phyloP scores from a whole-genome alignment of 768 basidiomycete species.

The Mycena maculata region DNA sequence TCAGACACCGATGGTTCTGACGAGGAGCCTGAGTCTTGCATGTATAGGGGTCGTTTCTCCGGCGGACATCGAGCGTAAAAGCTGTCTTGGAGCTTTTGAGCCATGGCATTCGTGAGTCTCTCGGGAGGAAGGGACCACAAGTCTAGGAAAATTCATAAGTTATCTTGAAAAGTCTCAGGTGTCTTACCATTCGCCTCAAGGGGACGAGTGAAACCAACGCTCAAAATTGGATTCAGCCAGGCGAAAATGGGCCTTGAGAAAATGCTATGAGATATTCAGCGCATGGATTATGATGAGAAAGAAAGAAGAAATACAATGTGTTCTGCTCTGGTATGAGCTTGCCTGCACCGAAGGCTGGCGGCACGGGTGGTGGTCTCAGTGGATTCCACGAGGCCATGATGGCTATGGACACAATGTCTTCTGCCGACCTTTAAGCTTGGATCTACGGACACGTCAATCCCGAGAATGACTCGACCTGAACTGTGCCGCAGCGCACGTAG shows the following conservation, averaged over 20 bases:
- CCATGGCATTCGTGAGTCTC: conserved; percentile 47
- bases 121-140: conserved; percentile 57
- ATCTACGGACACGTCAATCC: conserved; percentile 6
- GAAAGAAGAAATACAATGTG: conserved; percentile 25
- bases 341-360: conserved; percentile 31
- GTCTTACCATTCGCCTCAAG: conserved; percentile 59
- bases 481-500: conserved; percentile 12
- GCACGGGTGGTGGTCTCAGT: conserved; percentile 31
- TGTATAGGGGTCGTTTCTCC: conserved; percentile 46
- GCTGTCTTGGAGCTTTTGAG: conserved; percentile 51
- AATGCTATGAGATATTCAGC: conserved; percentile 12
- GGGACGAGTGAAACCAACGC: conserved; percentile 62
- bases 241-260: conserved; percentile 55
- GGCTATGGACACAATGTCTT: not conserved
- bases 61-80: conserved; percentile 60
- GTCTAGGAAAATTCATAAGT: conserved; percentile 45
- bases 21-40: conserved; percentile 21
- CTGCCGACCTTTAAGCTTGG: conserved; percentile 8
- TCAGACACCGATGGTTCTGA: conserved; percentile 18
- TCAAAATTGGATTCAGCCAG: conserved; percentile 61
- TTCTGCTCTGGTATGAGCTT: conserved; percentile 32
- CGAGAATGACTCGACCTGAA: conserved; percentile 9
- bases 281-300: conserved; percentile 4
- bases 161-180: conserved; percentile 7
- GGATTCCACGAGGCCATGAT: conserved; percentile 23